Conservation (phyloP, 2,329 filamentous ascomycete species). For the Paecilomyces sp. region DNA sequence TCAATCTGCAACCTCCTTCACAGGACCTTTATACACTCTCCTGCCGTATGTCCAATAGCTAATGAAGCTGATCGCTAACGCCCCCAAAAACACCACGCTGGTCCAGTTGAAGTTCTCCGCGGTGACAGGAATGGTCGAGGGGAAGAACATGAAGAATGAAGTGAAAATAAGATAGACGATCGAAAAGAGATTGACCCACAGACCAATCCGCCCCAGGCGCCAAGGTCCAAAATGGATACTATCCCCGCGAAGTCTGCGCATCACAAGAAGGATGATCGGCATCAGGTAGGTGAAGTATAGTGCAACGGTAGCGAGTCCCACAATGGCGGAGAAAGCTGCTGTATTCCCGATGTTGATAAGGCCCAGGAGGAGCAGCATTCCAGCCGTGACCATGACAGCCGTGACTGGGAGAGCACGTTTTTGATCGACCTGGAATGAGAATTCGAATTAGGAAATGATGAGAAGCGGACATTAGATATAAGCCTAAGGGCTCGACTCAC, state of each 20-base stretch:
- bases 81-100: slow-evolving; percentile 13
- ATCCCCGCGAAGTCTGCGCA: slow-evolving; percentile 37
- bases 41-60: neutral
- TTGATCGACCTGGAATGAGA: slow-evolving; percentile 23
- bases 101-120: slow-evolving; percentile 42
- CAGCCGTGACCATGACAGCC: slow-evolving; percentile 40
- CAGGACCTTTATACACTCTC: neutral
- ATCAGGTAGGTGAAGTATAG: slow-evolving; percentile 38
- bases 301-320: slow-evolving; percentile 36
- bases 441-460: slow-evolving; percentile 1
- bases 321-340: slow-evolving; percentile 36
- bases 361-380: slow-evolving; percentile 38
- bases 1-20: neutral
- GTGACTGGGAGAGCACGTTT: slow-evolving; percentile 40
- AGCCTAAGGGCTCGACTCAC: slow-evolving; percentile 15
- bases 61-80: neutral
- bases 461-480: neutral
- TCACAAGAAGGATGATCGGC: slow-evolving; percentile 40
- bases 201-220: slow-evolving; percentile 38
- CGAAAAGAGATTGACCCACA: slow-evolving; percentile 36
- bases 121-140: slow-evolving; percentile 23
- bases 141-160: slow-evolving; percentile 42
- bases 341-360: slow-evolving; percentile 48
- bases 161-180: slow-evolving; percentile 32
- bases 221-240: slow-evolving; percentile 38